These are phyloP conservation scores for Elsinoe arachidis DNA, from an alignment of 2,329 filamentous ascomycete genomes.

Conservation along the genomic window DNA sequence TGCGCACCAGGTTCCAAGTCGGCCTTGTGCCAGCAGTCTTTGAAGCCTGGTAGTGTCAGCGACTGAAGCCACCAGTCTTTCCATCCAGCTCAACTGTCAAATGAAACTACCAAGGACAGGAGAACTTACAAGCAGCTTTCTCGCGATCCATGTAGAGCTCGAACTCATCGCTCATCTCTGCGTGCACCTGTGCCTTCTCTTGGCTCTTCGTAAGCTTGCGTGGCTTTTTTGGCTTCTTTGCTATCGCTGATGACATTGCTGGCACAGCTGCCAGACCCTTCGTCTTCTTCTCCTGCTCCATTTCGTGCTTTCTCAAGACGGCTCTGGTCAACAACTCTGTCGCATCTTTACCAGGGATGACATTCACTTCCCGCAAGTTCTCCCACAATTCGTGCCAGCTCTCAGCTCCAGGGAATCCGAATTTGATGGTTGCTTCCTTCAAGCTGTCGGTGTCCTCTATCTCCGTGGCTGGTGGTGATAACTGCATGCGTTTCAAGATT, in stretches of 20 bases:
- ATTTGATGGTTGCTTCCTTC: background rate
- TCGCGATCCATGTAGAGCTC: background rate
- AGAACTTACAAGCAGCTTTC: background rate
- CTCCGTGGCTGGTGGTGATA: background rate
- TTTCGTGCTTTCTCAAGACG: background rate
- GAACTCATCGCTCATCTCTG: slow-evolving; percentile 28
- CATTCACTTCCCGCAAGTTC: background rate
- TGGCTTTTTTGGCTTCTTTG: background rate
- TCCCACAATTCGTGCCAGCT: background rate
- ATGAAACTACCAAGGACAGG: background rate
- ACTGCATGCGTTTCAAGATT: background rate
- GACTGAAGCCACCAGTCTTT: slow-evolving; percentile 24
- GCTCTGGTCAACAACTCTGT: background rate
- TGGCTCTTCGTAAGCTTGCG: background rate
- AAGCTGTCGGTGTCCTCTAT: background rate
- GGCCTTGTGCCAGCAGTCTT: slow-evolving; percentile 38
- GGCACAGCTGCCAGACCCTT: background rate
- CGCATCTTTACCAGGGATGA: background rate
- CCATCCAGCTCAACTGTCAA: background rate
- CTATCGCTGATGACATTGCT: background rate
- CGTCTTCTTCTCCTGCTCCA: background rate
- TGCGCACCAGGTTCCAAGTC: slow-evolving; percentile 36
- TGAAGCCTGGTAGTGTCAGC: slow-evolving; percentile 30
- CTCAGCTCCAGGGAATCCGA: background rate
- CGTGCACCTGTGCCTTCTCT: slow-evolving; percentile 27